phyloP scores from a whole-genome alignment of 306 rosid genomes.

The Ormosia semicastrata region DNA sequence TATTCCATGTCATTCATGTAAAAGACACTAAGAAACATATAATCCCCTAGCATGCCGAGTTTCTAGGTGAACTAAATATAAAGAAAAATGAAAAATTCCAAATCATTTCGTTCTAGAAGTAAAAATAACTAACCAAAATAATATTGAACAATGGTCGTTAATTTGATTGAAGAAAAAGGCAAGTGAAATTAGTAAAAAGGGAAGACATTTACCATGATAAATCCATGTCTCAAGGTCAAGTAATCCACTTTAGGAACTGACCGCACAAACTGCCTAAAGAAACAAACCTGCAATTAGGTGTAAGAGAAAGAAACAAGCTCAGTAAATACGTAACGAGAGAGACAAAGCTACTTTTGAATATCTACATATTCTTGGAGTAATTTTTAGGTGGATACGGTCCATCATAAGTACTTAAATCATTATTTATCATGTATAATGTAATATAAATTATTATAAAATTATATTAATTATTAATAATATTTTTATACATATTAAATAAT shows the following conservation, averaged over 20 bases:
- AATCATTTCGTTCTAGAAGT: too few relatives aligned
- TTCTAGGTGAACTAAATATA: neutral
- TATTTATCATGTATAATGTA: too few relatives aligned
- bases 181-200: neutral
- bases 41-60: neutral
- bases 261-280: conserved; percentile 85
- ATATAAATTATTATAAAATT: too few relatives aligned
- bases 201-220: conserved; percentile 58
- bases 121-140: too few relatives aligned
- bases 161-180: neutral
- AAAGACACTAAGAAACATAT: neutral
- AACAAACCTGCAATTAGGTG: conserved; percentile 43
- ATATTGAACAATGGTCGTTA: too few relatives aligned
- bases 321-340: neutral
- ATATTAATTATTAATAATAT: too few relatives aligned
- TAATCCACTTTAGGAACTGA: conserved; percentile 95
- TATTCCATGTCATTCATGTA: neutral
- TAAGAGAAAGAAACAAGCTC: neutral
- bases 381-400: too few relatives aligned
- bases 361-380: too few relatives aligned
- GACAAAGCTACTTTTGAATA: too few relatives aligned
- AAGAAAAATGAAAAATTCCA: too few relatives aligned
- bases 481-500: too few relatives aligned
- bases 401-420: too few relatives aligned
- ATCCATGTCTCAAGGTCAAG: conserved; percentile 87